Conservation (phyloP, 1,284 basidiomycete genomes). For the Marasmius fiardii region DNA sequence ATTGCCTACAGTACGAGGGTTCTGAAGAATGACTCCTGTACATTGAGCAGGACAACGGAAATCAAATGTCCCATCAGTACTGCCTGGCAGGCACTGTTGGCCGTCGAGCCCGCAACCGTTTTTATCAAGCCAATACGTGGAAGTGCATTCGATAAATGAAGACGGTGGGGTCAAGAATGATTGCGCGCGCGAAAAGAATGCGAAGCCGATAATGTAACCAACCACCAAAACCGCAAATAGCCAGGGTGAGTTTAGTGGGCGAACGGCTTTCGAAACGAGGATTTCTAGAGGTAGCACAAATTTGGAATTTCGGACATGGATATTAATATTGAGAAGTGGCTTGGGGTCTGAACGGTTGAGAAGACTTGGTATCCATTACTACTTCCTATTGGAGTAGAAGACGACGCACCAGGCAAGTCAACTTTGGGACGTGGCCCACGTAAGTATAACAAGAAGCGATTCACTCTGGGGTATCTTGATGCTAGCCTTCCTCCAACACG, state of each 20-base stretch:
- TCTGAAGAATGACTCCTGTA: constrained; percentile 63
- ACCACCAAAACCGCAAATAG: constrained; percentile 52
- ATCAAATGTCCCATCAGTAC: constrained; percentile 50
- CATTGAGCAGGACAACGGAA: constrained; percentile 85
- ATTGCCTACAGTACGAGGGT: constrained; percentile 75
- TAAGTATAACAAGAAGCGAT: constrained; percentile 32
- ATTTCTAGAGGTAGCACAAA: constrained; percentile 53
- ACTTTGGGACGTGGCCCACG: constrained; percentile 61
- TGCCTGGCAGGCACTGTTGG: constrained; percentile 62
- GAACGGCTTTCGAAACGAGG: constrained; percentile 44
- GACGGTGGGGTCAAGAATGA: constrained; percentile 64
- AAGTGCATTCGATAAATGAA: constrained; percentile 66
- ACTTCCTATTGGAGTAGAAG: neutral
- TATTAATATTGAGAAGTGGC: constrained; percentile 52
- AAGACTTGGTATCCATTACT: constrained; percentile 3
- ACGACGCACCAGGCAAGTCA: constrained; percentile 49
- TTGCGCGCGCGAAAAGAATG: constrained; percentile 71
- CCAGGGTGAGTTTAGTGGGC: constrained; percentile 47
- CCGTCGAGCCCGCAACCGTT: constrained; percentile 81
- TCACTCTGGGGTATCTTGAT: constrained; percentile 10
- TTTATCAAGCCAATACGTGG: constrained; percentile 67
- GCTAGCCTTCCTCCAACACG: constrained; percentile 9
- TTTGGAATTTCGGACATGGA: constrained; percentile 32
- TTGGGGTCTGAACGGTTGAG: constrained; percentile 40
- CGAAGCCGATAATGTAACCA: constrained; percentile 69